Evolutionary conservation across 2,329 filamentous ascomycete genomes (phyloP), one percentile per base, ranked within the genome.

Genomic region (Pestalotiopsis sp.): DNA sequence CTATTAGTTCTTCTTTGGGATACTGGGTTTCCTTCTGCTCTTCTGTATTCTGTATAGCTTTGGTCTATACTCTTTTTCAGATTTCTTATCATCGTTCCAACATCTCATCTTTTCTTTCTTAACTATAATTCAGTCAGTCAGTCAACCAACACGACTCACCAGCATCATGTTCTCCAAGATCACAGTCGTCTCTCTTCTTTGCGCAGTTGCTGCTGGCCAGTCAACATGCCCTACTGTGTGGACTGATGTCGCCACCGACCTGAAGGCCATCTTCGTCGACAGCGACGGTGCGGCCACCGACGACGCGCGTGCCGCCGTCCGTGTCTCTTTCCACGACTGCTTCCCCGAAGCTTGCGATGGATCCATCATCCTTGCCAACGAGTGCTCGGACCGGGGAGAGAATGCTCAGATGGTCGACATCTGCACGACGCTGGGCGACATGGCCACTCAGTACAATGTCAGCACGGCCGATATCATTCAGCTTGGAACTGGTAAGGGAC

Each of bases 291-390:
- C 63, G 3, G 74, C 74, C 38, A 77, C 67, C 7, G 73, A 75
- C 24, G 66, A 73, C n/a, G 74, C 74, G 10, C 74, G 75, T 2
- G 72, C 72, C 2, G 73, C 74, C 4, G 73, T 77, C 55, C 74
- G 75, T 5, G 60, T 74, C 2, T 63, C 73, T 2, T 77, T 77
- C 64, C 75, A 77, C 66, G 75, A 77, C 68, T 77, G 75, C 69
- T 77, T 75, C 44, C 74, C 75, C 3, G 71, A 69, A 0, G 56
- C 74, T 1, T 77, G 75, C 55, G 75, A 77, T 64, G 75, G 75
- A 1, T 76, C 74, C 3, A 66, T 77, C 40, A 76, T 77, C 26
- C 68, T 77, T 5, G 70, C 75, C 5, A 62, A 72, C 57, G 75
- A 77, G 63, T 77, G 75, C 44, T 70, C 67, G 10, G 71, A 71